These are phyloP conservation scores for Coemansia nantahalensis DNA, from an alignment of 192 early-diverging fungal species.

Conservation along the genomic window DNA sequence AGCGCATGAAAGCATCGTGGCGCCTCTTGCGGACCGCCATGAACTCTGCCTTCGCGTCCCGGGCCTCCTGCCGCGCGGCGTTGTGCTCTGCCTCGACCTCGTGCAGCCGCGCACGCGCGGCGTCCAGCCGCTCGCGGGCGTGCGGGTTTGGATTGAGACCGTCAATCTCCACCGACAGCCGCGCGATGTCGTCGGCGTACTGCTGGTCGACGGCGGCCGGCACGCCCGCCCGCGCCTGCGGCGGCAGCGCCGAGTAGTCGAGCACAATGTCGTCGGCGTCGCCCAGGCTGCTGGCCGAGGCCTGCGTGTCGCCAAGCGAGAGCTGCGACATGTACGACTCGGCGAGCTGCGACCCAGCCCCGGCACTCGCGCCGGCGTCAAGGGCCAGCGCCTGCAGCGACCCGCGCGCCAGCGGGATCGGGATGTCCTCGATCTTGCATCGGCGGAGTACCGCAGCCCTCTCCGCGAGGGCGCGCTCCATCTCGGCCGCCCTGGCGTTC, in stretches of 20 bases:
- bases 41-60: conserved; percentile 81
- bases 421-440: conserved; percentile 94
- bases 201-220: conserved; percentile 31
- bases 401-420: conserved; percentile 73
- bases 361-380: conserved; percentile 55
- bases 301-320: conserved; percentile 45
- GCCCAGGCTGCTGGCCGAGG: conserved; percentile 17
- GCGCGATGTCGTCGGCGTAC: conserved; percentile 29
- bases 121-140: conserved; percentile 82
- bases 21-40: conserved; percentile 65
- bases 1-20: conserved; percentile 73
- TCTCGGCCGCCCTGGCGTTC: conserved; percentile 50
- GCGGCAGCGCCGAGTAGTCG: conserved; percentile 38
- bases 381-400: conserved; percentile 75
- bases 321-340: conserved; percentile 46
- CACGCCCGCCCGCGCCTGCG: conserved; percentile 16
- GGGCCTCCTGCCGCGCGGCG: conserved; percentile 72
- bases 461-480: conserved; percentile 79
- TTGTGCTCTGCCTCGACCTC: conserved; percentile 85
- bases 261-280: conserved; percentile 29
- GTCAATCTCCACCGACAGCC: conserved; percentile 60
- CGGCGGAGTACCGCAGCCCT: conserved; percentile 74
- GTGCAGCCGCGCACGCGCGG: conserved; percentile 73
- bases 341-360: conserved; percentile 24
- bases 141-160: conserved; percentile 89